Base-by-base conservation (phyloP, 2,329 filamentous ascomycete genomes). In the Trichoderma asperellum region DNA sequence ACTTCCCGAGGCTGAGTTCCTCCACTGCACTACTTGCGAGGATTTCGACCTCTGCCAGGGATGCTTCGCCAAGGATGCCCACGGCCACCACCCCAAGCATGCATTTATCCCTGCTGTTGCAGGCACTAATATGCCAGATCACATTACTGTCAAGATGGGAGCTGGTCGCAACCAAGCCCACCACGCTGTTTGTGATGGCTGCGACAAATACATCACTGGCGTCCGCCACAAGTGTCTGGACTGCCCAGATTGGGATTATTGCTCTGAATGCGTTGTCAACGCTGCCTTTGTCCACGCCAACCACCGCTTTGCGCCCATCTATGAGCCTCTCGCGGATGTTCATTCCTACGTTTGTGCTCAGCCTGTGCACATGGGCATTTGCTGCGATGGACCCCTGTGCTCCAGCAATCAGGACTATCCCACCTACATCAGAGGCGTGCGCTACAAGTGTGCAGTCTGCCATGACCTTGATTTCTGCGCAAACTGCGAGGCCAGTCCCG, bases 221-320 rank as follows among this genome's bases (percentile, higher is more conserved):
- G 86, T 97, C 69, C 95, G 96, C 74, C 91, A 98, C 87, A 99
- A 99, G 86, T 99, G 96, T 80, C 85, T 98, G 73, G 91, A 93
- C 78, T 99, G 96, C 84, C 96, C 96, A 55, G 96, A 99, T 80
- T 99, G 93, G 92, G 96, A 99, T 77, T 98, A 92, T 82, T 99
- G 96, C 84, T 86, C 87, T 29, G 84, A 88, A 10, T 99, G 96
- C 81, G 80, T 93, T 70, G 81, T 85, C 74, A 88, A 86, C 73
- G 91, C 92, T 56, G 80, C 82, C 70, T 85, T 88, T 75, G 88
- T 87, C 61, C 96, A 99, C 79, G 89, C 92, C 21, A 86, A 87
- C 68, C 96, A 99, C 80, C 92, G 94, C 73, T 98, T 99, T 77
- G 92, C 92, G 14, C 89, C 93, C 53, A 87, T 99, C 73, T 97